Evolutionary conservation across 2,329 filamentous ascomycete species (phyloP), one percentile per base, ranked within the genome.

Genomic region (Xylariaceae sp.): DNA sequence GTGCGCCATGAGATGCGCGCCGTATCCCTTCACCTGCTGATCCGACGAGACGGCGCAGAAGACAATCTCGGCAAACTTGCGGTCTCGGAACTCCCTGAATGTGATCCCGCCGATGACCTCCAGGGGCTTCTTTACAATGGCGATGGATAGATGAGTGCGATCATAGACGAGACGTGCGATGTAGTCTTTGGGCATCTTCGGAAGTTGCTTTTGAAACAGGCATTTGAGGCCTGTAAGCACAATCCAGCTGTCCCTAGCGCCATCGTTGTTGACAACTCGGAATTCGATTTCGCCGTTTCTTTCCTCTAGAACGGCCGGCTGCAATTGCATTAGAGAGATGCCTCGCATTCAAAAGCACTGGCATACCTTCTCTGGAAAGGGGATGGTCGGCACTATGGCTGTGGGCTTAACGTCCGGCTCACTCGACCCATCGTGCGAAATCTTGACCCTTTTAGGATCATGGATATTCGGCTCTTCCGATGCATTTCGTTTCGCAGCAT

Each of bases 151-250:
- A 75, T 99, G 94, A 5, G 92, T 96, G 49, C 94, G 86, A 72
- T 99, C 94, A 74, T 99, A 99, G 54, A 99, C 94, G 7, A 99
- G 83, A 37, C 94, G 88, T 3, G 94, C 94, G 64, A 99, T 97
- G 70, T 99, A 99, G 68, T 97, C 94, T 72, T 97, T 96, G 13
- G 94, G 94, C 94, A 99, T 99, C 72, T 97, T 97, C 0, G 94
- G 94, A 5, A 99, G 79, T 68, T 99, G 94, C 65, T 97, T 97
- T 70, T 99, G 94, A 66, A 99, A 97, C 61, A 99, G 95, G 68
- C 92, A 96, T 70, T 97, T 99, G 51, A 99, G 78, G 13, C 94
- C 94, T 0, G 92, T 96, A 55, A 99, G 79, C 63, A 99, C 95
- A 67, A 97, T 95, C 61, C 92, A 85, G 67, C 89, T 95, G 66